phyloP scores from a whole-genome alignment of 345 rosid genomes.

The Populus nigra region DNA sequence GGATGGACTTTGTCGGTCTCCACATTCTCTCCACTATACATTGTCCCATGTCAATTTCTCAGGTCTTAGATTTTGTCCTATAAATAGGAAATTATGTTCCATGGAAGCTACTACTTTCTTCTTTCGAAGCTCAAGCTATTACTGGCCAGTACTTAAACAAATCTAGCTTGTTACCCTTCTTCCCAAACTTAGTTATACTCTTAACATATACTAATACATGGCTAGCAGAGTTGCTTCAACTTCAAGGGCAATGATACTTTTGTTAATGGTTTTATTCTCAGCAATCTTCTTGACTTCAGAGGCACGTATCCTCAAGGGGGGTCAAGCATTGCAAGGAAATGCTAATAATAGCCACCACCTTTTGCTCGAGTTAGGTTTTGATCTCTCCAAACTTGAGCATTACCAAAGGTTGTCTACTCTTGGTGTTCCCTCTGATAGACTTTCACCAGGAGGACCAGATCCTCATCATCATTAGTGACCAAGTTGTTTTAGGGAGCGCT shows the following conservation, averaged over 20 bases:
- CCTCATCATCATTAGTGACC: slow-evolving; percentile 24
- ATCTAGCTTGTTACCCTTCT: not conserved
- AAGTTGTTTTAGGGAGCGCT: not conserved
- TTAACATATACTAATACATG: not conserved
- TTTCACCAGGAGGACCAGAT: slow-evolving; percentile 35
- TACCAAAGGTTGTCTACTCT: slow-evolving; percentile 2
- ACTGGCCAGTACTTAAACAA: not conserved
- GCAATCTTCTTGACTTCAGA: not conserved
- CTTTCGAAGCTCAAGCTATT: not conserved
- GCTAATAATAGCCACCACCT: not conserved
- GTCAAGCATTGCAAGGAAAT: not conserved
- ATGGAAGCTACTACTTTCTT: not conserved
- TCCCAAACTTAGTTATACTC: not conserved
- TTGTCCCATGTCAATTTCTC: not conserved
- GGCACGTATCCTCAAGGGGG: slow-evolving; percentile 14
- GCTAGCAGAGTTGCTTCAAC: not conserved
- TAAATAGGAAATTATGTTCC: not conserved
- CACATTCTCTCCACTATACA: not conserved
- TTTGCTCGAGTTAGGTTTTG: slow-evolving; percentile 17
- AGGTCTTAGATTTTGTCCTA: not conserved
- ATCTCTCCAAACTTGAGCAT: slow-evolving; percentile 10
- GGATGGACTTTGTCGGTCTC: not conserved
- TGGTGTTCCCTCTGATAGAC: not conserved
- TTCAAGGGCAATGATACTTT: not conserved
- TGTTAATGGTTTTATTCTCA: not conserved